Base-by-base conservation (phyloP, 495 filamentous ascomycete species). In the Daldinia decipiens region DNA sequence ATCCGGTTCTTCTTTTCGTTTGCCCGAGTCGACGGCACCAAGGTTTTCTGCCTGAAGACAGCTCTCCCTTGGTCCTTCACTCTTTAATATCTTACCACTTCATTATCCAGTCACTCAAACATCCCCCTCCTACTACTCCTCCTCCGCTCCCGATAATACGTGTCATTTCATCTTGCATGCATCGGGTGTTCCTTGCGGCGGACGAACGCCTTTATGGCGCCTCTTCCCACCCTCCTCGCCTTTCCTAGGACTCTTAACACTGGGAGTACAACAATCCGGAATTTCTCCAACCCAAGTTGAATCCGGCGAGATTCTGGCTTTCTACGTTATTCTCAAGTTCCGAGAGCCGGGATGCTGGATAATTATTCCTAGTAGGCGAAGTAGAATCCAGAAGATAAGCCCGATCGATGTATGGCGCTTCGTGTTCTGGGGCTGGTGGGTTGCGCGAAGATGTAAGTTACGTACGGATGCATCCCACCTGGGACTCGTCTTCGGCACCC, bases 371-470 rank as follows among this genome's bases (percentile, higher is more conserved):
- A 73, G 40, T 66, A 61, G 70, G 11, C 52, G 34, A 32, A 61
- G 39, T 12, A 29, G 36, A 27, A n/a, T 12, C 54, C 21, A 32
- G 21, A 24, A 47, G 51, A 26, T 51, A 47, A 57, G 52, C 61
- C 57, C 43, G 62, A 59, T 61, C 31, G 56, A 74, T 50, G 71
- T 70, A 74, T 70, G 71, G 71, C 71, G 71, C 55, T 74, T 74
- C 71, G 71, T 74, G 71, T 74, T 70, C 67, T 62, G 53, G 54
- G 62, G 62, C 66, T 54, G 60, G 67, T 74, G 71, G 57, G 71
- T 68, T 70, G 70, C 66, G 66, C 66, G 65, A 68, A 36, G 40
- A 65, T 63, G 47, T 59, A 65, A 39, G 51, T 57, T 19, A 45
- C 27, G 54, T 52, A 40, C 52, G 51, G 59, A 51, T 34, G 58